These are phyloP conservation scores for Neoarthrinium moseri DNA, from an alignment of 2,329 filamentous ascomycete genomes.

Conservation along the genomic window DNA sequence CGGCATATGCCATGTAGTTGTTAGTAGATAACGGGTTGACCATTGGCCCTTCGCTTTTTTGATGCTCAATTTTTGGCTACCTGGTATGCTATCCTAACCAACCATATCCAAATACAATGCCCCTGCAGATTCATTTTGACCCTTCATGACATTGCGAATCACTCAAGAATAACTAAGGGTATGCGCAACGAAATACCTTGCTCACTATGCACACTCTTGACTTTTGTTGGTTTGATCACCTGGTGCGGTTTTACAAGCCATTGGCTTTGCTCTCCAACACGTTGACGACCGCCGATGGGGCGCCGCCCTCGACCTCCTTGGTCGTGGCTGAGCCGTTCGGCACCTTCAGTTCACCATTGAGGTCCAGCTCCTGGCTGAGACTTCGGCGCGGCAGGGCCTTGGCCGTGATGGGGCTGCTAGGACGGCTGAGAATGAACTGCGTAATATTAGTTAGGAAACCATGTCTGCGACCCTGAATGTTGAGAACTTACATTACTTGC, in stretches of 20 bases:
- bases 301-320: slow-evolving; percentile 8
- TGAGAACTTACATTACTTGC: slow-evolving; percentile 73
- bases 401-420: slow-evolving; percentile 66
- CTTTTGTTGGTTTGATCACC: too few species aligned
- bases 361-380: slow-evolving; percentile 32
- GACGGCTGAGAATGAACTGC: slow-evolving; percentile 71
- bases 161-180: too few species aligned
- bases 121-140: too few species aligned
- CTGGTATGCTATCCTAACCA: too few species aligned
- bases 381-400: slow-evolving; percentile 52
- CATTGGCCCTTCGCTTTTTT: too few species aligned
- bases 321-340: slow-evolving; percentile 21
- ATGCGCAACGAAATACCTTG: too few species aligned
- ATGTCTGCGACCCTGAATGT: neutral
- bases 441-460: neutral
- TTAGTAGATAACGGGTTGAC: too few species aligned
- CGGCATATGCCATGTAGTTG: too few species aligned
- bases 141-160: too few species aligned
- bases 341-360: slow-evolving; percentile 21
- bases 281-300: slow-evolving; percentile 29
- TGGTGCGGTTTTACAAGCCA: slow-evolving; percentile 27
- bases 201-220: too few species aligned
- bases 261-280: slow-evolving; percentile 39
- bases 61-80: too few species aligned
- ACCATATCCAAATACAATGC: too few species aligned